These are phyloP conservation scores for Leccinum disarticulatum DNA, from an alignment of 768 basidiomycete genomes.

Conservation along the genomic window DNA sequence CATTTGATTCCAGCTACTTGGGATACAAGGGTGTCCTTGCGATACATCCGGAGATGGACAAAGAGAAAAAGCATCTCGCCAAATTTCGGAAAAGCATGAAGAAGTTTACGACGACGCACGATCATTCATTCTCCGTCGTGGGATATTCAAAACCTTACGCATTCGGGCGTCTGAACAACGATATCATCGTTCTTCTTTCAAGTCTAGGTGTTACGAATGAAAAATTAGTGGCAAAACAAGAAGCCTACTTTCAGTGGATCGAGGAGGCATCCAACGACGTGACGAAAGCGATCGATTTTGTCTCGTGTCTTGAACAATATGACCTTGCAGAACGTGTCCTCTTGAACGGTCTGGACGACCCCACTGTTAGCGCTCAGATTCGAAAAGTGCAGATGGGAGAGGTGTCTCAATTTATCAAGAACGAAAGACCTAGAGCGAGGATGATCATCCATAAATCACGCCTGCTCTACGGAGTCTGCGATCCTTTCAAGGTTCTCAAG, in stretches of 20 bases:
- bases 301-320: slow-evolving; percentile 50
- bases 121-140: slow-evolving; percentile 66
- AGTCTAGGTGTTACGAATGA: slow-evolving; percentile 61
- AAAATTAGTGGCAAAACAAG: slow-evolving; percentile 53
- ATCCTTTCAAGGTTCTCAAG: slow-evolving; percentile 59
- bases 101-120: slow-evolving; percentile 57
- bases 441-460: slow-evolving; percentile 65
- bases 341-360: slow-evolving; percentile 52
- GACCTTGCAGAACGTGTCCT: slow-evolving; percentile 51
- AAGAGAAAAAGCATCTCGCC: slow-evolving; percentile 43
- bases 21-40: slow-evolving; percentile 74
- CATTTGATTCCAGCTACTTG: slow-evolving; percentile 45
- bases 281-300: slow-evolving; percentile 54
- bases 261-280: slow-evolving; percentile 46
- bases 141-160: slow-evolving; percentile 62
- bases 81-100: slow-evolving; percentile 71
- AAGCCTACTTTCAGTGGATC: slow-evolving; percentile 61
- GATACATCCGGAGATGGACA: slow-evolving; percentile 61
- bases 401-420: slow-evolving; percentile 50
- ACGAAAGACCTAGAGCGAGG: slow-evolving; percentile 52
- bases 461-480: slow-evolving; percentile 64
- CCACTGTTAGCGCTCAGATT: slow-evolving; percentile 41
- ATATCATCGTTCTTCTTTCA: slow-evolving; percentile 64
- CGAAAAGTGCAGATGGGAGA: slow-evolving; percentile 47
- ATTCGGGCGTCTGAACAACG: slow-evolving; percentile 68